Evolutionary conservation across 176 grass and related monocot genomes (phyloP).

Genomic region (Paspalum notatum): DNA sequence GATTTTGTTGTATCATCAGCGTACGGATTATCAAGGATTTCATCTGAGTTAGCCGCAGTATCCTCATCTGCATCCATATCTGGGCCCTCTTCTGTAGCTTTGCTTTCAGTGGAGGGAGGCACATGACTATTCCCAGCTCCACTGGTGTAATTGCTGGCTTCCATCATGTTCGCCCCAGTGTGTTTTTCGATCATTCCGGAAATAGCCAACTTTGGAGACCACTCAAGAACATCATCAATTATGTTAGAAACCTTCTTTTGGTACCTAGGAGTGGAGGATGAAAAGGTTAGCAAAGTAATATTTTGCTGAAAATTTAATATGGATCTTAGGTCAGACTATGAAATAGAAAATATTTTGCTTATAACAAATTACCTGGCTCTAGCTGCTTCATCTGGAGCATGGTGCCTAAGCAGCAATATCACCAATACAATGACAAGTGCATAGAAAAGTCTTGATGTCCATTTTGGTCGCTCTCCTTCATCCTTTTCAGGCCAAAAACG

Average conservation of each 20-base stretch:
- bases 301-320: neutral
- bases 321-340: too few relatives aligned
- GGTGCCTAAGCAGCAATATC: conserved; percentile 87
- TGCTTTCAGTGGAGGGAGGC: conserved; percentile 42
- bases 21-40: conserved; percentile 47
- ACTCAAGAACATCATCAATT: conserved; percentile 99
- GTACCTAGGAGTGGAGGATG: conserved; percentile 58
- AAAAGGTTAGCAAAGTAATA: conserved; percentile 33
- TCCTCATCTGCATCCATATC: conserved; percentile 47
- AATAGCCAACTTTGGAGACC: conserved; percentile 93
- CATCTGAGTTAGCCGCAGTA: conserved; percentile 37
- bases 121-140: conserved; percentile 38
- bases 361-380: conserved; percentile 85
- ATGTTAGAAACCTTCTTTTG: conserved; percentile 99
- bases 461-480: conserved; percentile 79
- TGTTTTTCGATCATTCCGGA: conserved; percentile 98
- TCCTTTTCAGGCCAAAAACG: conserved; percentile 98
- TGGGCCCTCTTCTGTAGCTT: conserved; percentile 43
- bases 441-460: conserved; percentile 90
- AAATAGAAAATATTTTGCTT: neutral
- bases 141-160: conserved; percentile 44
- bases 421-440: conserved; percentile 58
- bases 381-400: conserved; percentile 98
- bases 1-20: conserved; percentile 52
- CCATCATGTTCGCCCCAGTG: conserved; percentile 53